Conservation (phyloP, 768 basidiomycete genomes). For the Boletus rubroflammeus region DNA sequence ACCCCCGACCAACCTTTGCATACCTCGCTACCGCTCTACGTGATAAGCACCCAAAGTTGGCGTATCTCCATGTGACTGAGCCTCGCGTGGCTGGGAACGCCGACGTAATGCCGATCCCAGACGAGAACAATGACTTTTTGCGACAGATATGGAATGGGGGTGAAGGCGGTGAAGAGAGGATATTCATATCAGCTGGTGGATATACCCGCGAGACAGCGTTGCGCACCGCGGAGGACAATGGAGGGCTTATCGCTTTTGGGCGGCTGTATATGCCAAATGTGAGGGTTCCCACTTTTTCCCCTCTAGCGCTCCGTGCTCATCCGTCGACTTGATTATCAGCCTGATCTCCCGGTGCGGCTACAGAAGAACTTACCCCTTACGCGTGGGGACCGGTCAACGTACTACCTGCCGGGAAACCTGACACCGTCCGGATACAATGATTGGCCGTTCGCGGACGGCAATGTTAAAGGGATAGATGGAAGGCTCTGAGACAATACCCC, state of each 20-base stretch:
- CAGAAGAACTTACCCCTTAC: slow-evolving; percentile 20
- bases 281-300: slow-evolving; percentile 8
- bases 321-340: slow-evolving; percentile 8
- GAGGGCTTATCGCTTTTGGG: slow-evolving; percentile 31
- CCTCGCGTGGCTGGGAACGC: slow-evolving; percentile 26
- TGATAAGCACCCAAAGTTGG: slow-evolving; percentile 33
- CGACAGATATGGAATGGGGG: slow-evolving; percentile 40
- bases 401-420: slow-evolving; percentile 24
- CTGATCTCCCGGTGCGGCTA: slow-evolving; percentile 33
- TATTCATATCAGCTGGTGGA: slow-evolving; percentile 43
- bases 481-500: background rate
- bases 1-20: slow-evolving; percentile 53
- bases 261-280: slow-evolving; percentile 39
- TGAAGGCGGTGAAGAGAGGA: slow-evolving; percentile 26
- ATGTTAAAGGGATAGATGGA: background rate
- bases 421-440: slow-evolving; percentile 31
- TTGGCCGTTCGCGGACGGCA: slow-evolving; percentile 23
- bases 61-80: slow-evolving; percentile 53
- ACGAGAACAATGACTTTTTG: slow-evolving; percentile 42
- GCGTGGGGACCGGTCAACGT: slow-evolving; percentile 17
- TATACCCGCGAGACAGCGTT: slow-evolving; percentile 41
- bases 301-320: background rate
- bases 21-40: slow-evolving; percentile 44
- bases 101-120: background rate
- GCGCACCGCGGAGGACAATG: slow-evolving; percentile 31